phyloP scores from a whole-genome alignment of 1,139 yeast species.

The Magnusiomyces paraingens region DNA sequence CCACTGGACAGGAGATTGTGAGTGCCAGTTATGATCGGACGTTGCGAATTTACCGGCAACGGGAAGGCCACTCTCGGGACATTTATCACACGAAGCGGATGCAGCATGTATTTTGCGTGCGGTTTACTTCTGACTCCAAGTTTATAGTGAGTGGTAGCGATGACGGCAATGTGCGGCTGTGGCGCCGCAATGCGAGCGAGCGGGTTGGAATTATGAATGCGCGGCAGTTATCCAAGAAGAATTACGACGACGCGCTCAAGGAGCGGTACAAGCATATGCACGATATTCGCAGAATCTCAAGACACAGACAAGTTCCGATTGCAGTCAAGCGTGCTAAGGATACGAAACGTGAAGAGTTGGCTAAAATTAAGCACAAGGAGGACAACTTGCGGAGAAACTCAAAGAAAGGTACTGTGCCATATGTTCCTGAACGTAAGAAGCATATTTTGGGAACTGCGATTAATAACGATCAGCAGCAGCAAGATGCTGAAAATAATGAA shows the following conservation, averaged over 20 bases:
- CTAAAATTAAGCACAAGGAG: conserved; percentile 70
- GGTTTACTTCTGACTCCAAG: conserved; percentile 80
- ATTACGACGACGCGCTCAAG: conserved; percentile 85
- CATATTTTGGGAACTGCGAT: conserved; percentile 81
- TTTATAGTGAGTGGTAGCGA: conserved; percentile 89
- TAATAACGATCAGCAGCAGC: conserved; percentile 33
- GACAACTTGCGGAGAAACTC: conserved; percentile 74
- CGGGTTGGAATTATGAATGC: conserved; percentile 76
- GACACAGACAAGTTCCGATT: conserved; percentile 87
- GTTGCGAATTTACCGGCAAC: conserved; percentile 65
- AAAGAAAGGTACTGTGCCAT: conserved; percentile 60
- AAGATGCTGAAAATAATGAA: background rate
- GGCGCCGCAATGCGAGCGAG: conserved; percentile 87
- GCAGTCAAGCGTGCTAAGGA: conserved; percentile 85
- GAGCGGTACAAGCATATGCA: conserved; percentile 96
- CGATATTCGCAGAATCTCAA: conserved; percentile 78
- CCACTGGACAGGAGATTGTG: conserved; percentile 94
- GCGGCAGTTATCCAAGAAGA: conserved; percentile 73
- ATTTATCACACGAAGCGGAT: conserved; percentile 94
- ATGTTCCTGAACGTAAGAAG: conserved; percentile 59
- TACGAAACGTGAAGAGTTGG: conserved; percentile 68
- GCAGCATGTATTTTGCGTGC: conserved; percentile 87
- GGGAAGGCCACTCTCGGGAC: conserved; percentile 90
- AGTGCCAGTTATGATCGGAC: conserved; percentile 96
- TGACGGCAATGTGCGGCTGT: conserved; percentile 88